Base-by-base conservation (phyloP, 2,329 filamentous ascomycete species). In the Rutstroemia sp. region DNA sequence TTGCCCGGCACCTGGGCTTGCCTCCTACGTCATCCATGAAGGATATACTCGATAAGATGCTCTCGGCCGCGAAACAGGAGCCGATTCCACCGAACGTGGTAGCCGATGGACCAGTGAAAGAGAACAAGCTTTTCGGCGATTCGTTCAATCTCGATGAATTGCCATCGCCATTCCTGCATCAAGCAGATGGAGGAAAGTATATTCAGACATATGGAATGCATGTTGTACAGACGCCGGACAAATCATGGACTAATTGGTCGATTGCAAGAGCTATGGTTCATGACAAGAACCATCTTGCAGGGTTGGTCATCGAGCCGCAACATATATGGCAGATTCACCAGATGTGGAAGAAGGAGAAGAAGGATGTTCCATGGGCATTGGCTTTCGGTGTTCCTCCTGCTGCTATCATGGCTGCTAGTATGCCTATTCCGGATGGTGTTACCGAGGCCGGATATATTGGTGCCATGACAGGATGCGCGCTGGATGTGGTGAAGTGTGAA, bases 401-500 rank as follows among this genome's bases (percentile, higher is more conserved):
- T 0, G 76, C 76, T 1, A 74, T 74, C 41, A 76, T 80, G 69
- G 76, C 75, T 0, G 67, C 75, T 0, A 71, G 69, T 25, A 77
- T 79, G 74, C 77, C 77, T 0, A 65, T 78, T n/a, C 77, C 77
- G 0, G 74, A 75, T 18, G 75, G 76, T 0, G 67, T 79, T 0
- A 73, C 72, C 0, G 78, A 80, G 62, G 73, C 71, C 3, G 75
- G 70, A 1, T 80, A 79, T 52, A 69, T 79, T 5, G 77, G 77
- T 1, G 71, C 76, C 0, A 67, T 80, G 53, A 70, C 70, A 1
- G 77, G 77, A 2, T 58, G 64, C 0, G 67, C 77, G 0, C 56
- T 80, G 5, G 73, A 80, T 34, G 60, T 80, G 0, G 73, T 77
- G 38, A 79, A 79, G 60, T 79, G 77, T 54, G 77, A 80, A n/a